phyloP scores from a whole-genome alignment of 352 stramenopile species.

The Phytopythium oedochilum region DNA sequence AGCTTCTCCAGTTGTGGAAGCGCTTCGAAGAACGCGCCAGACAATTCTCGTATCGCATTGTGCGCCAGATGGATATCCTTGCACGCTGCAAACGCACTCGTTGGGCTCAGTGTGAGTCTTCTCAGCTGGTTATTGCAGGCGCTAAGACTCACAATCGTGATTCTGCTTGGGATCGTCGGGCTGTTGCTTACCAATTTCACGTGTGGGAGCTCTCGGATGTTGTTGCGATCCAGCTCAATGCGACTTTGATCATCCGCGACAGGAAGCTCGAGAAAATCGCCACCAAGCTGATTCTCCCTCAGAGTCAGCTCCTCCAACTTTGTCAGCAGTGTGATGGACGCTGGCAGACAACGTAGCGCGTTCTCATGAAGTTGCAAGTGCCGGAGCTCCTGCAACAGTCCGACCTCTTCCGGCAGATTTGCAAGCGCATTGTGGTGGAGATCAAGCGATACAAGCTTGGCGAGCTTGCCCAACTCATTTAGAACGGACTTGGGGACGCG shows the following conservation, averaged over 20 bases:
- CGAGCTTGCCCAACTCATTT: conserved; percentile 16
- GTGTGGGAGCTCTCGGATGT: conserved; percentile 18
- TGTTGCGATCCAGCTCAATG: conserved; percentile 39
- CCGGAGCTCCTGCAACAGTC: conserved; percentile 19
- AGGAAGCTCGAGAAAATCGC: conserved; percentile 15
- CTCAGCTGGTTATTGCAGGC: conserved; percentile 24
- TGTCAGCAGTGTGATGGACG: conserved; percentile 6
- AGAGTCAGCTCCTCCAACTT: conserved; percentile 25
- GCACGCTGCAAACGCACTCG: conserved; percentile 23
- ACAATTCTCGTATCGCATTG: conserved; percentile 41
- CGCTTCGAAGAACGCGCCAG: conserved; percentile 28
- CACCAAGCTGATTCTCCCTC: conserved; percentile 9
- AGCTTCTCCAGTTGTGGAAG: conserved; percentile 33
- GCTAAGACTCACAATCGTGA: conserved; percentile 18
- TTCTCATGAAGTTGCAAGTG: conserved; percentile 40
- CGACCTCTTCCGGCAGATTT: conserved; percentile 31
- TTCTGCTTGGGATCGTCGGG: not conserved
- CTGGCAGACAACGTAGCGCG: conserved; percentile 26
- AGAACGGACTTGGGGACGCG: conserved; percentile 15
- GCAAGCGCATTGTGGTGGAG: conserved; percentile 35
- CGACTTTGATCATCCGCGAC: conserved; percentile 18
- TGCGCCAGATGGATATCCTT: conserved; percentile 39
- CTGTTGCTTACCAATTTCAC: conserved; percentile 4
- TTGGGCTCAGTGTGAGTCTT: conserved; percentile 14
- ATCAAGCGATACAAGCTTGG: conserved; percentile 23